Percentiles rank a stretch among this genome's conserved stretches.
Evolutionary conservation across 495 filamentous ascomycete genomes (phyloP).

Genomic region (Xylaria venustula): DNA sequence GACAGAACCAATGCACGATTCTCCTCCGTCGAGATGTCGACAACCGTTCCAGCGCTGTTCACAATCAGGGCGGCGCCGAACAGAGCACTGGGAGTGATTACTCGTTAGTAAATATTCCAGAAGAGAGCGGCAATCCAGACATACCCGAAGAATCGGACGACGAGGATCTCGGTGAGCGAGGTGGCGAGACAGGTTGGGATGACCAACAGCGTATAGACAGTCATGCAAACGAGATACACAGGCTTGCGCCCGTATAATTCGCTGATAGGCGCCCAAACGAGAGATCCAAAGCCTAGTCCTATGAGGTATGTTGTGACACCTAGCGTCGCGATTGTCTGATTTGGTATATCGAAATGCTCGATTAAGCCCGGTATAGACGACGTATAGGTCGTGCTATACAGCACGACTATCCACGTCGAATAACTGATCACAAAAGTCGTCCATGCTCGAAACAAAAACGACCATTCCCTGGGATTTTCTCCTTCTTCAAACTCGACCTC

Average conservation of each 20-base stretch:
- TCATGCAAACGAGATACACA: slow-evolving; percentile 65
- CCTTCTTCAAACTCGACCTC: slow-evolving; percentile 75
- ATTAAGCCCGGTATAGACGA: slow-evolving; percentile 65
- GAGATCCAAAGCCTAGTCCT: slow-evolving; percentile 68
- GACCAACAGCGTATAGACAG: slow-evolving; percentile 62
- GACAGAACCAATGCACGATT: slow-evolving; percentile 70
- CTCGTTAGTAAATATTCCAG: not conserved
- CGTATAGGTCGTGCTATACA: slow-evolving; percentile 86
- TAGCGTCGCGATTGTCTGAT: slow-evolving; percentile 61
- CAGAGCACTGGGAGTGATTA: slow-evolving; percentile 50
- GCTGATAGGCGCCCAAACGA: slow-evolving; percentile 70
- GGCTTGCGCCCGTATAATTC: slow-evolving; percentile 78
- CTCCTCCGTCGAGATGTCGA: slow-evolving; percentile 71
- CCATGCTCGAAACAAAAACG: slow-evolving; percentile 62
- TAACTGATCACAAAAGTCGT: slow-evolving; percentile 65
- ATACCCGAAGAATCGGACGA: slow-evolving; percentile 70
- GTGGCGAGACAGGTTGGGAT: slow-evolving; percentile 70
- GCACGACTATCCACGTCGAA: slow-evolving; percentile 70
- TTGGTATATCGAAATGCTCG: slow-evolving; percentile 58
- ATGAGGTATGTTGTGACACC: slow-evolving; percentile 79
- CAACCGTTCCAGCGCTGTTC: slow-evolving; percentile 79
- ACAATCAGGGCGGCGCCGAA: slow-evolving; percentile 77
- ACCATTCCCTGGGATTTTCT: slow-evolving; percentile 76
- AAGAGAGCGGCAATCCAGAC: slow-evolving; percentile 3
- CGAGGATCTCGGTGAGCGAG: slow-evolving; percentile 62